Evolutionary conservation across 805 yeast species (phyloP).

Genomic region (Metschnikowia peoriensis): DNA sequence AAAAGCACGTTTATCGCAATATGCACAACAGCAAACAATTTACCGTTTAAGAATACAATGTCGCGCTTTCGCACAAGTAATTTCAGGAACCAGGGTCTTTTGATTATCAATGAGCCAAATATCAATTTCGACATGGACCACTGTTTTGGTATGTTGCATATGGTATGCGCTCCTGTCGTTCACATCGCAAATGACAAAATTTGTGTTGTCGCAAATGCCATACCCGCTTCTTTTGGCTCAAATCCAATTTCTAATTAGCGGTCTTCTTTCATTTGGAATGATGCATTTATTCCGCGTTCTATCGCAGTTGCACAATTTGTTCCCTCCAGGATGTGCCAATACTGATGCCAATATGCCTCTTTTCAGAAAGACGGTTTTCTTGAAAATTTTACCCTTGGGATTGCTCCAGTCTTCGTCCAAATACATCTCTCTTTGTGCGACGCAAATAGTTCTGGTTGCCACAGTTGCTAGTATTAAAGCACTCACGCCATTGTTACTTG

Average conservation of each 20-base stretch:
- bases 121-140: slow-evolving; percentile 19
- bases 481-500: slow-evolving; percentile 60
- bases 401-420: slow-evolving; percentile 66
- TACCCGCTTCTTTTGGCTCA: slow-evolving; percentile 65
- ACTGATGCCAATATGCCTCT: slow-evolving; percentile 22
- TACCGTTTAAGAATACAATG: background rate
- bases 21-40: background rate
- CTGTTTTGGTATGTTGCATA: slow-evolving; percentile 44
- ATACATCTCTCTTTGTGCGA: slow-evolving; percentile 60
- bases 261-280: slow-evolving; percentile 40
- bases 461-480: slow-evolving; percentile 73
- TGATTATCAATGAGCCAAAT: background rate
- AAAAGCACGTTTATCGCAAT: background rate
- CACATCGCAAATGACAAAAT: slow-evolving; percentile 63
- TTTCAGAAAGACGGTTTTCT: slow-evolving; percentile 30
- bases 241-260: slow-evolving; percentile 57
- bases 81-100: background rate
- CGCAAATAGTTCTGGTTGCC: slow-evolving; percentile 63
- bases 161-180: slow-evolving; percentile 66
- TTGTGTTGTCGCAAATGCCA: slow-evolving; percentile 52
- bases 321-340: slow-evolving; percentile 60
- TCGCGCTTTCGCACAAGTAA: background rate
- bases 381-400: slow-evolving; percentile 60
- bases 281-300: slow-evolving; percentile 32
- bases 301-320: slow-evolving; percentile 27